Evolutionary conservation across 306 rosid genomes (phyloP), one percentile per base, ranked within the genome.

Genomic region (Trifolium subterraneum): DNA sequence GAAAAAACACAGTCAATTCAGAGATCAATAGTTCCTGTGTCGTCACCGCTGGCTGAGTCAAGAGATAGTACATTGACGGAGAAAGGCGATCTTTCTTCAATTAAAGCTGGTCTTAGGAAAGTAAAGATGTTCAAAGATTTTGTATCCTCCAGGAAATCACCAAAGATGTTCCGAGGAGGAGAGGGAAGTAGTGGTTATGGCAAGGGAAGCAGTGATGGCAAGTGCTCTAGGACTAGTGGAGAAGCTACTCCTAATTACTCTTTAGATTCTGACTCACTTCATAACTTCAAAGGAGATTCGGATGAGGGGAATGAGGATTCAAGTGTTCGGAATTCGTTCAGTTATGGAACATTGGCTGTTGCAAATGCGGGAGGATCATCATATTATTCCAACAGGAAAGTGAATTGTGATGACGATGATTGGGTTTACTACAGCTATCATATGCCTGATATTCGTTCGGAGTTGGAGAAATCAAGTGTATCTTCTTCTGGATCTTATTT

Each of bases 381-480:
- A 2, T 81, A 82, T 64, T 85, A 70, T 82, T 86, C 92, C 42
- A 79, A 77, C 67, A 61, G 59, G 75, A 81, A 80, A 70, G 70
- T 73, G 39, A 86, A 82, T 33, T 85, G 83, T 8, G 90, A 79
- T 27, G 93, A 84, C 71, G 96, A 90, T 74, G 93, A 84, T 39
- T 95, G 91, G 96, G 90, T 95, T 84, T 92, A 90, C 85, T 90
- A 86, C 70, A 95, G 97, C 83, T 80, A 90, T 79, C 89, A 86
- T 58, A 95, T 77, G 71, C 87, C 92, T 33, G 96, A 92, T 81
- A 91, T 69, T 39, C 61, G 84, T 76, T 87, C 79, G 8, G 84
- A 64, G 47, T 52, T 70, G 70, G 93, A 85, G 78, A 93, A 87
- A 51, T 82, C 84, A 56, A 70, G 79, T 55, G 31, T 63, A 36